Base-by-base conservation (phyloP, 345 rosid species). In the Eucalyptus leucophloia region DNA sequence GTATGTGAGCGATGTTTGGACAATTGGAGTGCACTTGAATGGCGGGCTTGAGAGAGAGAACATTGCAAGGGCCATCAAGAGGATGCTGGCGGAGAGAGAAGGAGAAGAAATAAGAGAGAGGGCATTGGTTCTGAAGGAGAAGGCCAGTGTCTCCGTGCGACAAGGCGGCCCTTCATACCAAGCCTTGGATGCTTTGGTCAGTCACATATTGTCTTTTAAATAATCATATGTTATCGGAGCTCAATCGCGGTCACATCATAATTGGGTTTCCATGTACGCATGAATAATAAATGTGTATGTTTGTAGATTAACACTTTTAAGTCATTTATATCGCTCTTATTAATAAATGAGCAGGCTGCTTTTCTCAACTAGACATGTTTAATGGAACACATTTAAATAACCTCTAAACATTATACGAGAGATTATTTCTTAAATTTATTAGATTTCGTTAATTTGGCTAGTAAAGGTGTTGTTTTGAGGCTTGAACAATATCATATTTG, bases 1-100 rank as follows among this genome's bases (percentile, higher is more conserved):
- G 90, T 93, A 90, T 45, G 87, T 93, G 42, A 90, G 91, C 54
- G 91, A 93, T 42, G 92, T 94, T 12, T 96, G 99, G 99, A 87
- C 86, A 77, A 90, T 94, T 10, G 98, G 99, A 51, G 34, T 94
- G 83, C 87, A 91, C 42, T 86, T 94, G 53, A 95, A 92, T 88
- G 89, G 72, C 18, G 90, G 58, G 53, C 50, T 93, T 49, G 93
- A 91, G 86, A 94, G 90, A 86, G 89, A 58, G 72, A 91, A 92
- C 77, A 93, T 93, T 40, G 95, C 92, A 82, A 87, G 51, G 56
- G 93, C 90, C 14, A 72, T 96, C 49, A 92, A 85, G 88, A 92
- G 88, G 87, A 67, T 92, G 47, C 89, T 93, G 89, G 89, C 87
- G 28, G 93, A 90, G 30, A 87, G 86, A 44, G 91, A 93, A 37